Evolutionary conservation across 768 basidiomycete species (phyloP), one percentile per base, ranked within the genome.

Genomic region (Hericium coralloides): DNA sequence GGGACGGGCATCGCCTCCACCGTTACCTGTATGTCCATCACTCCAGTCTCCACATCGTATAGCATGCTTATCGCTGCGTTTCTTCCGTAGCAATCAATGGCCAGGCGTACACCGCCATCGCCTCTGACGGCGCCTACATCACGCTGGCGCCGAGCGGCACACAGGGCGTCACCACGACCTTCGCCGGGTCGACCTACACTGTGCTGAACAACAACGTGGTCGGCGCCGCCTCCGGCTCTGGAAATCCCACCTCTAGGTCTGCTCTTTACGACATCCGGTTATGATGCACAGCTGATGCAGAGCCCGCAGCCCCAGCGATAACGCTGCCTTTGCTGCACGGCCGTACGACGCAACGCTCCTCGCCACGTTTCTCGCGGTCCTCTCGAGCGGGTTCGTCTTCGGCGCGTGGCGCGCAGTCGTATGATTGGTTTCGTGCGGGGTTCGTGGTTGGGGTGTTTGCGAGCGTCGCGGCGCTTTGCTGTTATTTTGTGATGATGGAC

Each of bases 381-480:
- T 53, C 5, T 48, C 25, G 10, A 57, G 57, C 7, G 60, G 62
- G 3, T 38, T 63, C 8, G 38, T 61, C 12, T 12, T 63, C 8
- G 62, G 62, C 17, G 62, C 57, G 36, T 61, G 60, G 57, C 51
- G 53, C 12, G 51, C 57, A 22, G 15, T 60, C 15, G 60, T 12
- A 47, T 36, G 31, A 45, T n/a, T 20, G 15, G 14, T 9, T 18
- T 17, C 2, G n/a, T 7, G 2, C 8, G 20, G 3, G 8, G 10
- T 45, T 20, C 15, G 8, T 20, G n/a, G 4, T 45, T 6, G 12
- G 14, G 2, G 10, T 20, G 2, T 45, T 20, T 17, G 43, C 1
- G 43, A n/a, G 43, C 17, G n/a, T 9, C 15, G 43, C 2, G 3
- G 43, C 43, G n/a, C n/a, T 20, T 17, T 45, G 43, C 14, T 20